Conservation (phyloP, 2,329 filamentous ascomycete species). For the Magnaporthiopsis poae region DNA sequence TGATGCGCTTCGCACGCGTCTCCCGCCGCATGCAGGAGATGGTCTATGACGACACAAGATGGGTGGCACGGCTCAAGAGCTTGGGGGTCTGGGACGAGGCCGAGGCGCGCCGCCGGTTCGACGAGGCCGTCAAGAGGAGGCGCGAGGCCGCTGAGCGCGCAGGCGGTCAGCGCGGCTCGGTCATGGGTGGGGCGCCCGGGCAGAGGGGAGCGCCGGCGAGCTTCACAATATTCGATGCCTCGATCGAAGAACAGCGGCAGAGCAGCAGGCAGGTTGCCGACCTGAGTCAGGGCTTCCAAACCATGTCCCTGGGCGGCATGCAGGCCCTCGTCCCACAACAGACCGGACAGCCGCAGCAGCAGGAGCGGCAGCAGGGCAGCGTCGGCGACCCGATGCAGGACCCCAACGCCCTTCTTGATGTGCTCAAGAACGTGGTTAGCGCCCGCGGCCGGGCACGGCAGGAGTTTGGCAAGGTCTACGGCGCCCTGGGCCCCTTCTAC, state of each 20-base stretch:
- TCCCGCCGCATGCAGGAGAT: conserved; percentile 88
- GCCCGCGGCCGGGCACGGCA: conserved; percentile 75
- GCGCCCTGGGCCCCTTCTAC: conserved; percentile 81
- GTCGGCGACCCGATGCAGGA: conserved; percentile 41
- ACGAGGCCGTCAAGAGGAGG: conserved; percentile 55
- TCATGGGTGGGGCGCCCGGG: conserved; percentile 11
- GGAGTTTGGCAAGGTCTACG: conserved; percentile 85
- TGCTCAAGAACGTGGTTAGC: conserved; percentile 63
- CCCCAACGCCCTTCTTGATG: conserved; percentile 54
- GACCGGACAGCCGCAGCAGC: conserved; percentile 29
- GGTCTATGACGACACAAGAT: conserved; percentile 95
- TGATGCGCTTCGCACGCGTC: conserved; percentile 73
- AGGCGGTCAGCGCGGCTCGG: conserved; percentile 14
- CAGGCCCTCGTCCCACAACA: conserved; percentile 12
- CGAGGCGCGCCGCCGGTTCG: conserved; percentile 72
- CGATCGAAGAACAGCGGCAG: conserved; percentile 48
- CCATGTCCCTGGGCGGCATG: conserved; percentile 44
- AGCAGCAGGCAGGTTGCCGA: conserved; percentile 28
- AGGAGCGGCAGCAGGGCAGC: conserved; percentile 13
- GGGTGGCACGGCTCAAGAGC: conserved; percentile 73
- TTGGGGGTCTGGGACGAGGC: conserved; percentile 90
- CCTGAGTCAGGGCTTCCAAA: conserved; percentile 57
- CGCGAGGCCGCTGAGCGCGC: conserved; percentile 41
- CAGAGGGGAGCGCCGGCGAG: conserved; percentile 9
- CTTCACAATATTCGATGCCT: conserved; percentile 5